Evolutionary conservation across 768 basidiomycete genomes (phyloP), one percentile per base, ranked within the genome.

Genomic region (Hericium rajendrae): DNA sequence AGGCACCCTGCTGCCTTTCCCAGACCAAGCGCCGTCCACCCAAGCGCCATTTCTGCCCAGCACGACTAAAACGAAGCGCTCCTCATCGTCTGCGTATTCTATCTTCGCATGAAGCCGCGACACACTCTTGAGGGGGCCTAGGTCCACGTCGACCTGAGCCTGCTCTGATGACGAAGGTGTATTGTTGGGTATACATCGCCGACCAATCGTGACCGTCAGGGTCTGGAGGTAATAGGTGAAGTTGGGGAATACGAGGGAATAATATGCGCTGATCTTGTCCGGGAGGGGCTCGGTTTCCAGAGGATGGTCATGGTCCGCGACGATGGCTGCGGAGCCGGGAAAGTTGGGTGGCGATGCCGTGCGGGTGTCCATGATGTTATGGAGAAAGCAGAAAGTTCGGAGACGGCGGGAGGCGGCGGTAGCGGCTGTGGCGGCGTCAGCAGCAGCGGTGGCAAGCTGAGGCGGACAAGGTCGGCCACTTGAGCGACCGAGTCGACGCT

Each of bases 161-260:
- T 68, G 69, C 48, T 87, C 84, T 3, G 78, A 70, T 10, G 82
- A 77, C 18, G 87, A 84, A 1, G 85, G 76, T 2, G 81, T 76
- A 24, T 78, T 74, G 57, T 74, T 68, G 12, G 84, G 83, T 32
- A 81, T 80, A 68, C 89, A 91, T 62, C 92, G 82, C 46, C 97
- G 83, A 43, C 97, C 97, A 70, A 99, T 94, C 57, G 92, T 92
- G 64, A 97, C 88, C 41, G 83, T 85, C 61, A 97, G 85, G 20
- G 92, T 97, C 74, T 97, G 91, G 57, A 99, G 88, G 76, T 94
- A 99, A 74, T 97, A 98, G 56, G 91, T 91, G 74, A 94, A 94
- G 69, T 86, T 83, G 37, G 91, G 91, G 69, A 97, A 97, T 70
- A 92, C 89, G 57, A 95, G 86, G 68, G 86, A 88, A 74, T 93